A percentile compares a stretch with the other conserved stretches of the same genome.
phyloP scores from a whole-genome alignment of 2,329 filamentous ascomycete genomes.

The Trichoderma simmonsii region DNA sequence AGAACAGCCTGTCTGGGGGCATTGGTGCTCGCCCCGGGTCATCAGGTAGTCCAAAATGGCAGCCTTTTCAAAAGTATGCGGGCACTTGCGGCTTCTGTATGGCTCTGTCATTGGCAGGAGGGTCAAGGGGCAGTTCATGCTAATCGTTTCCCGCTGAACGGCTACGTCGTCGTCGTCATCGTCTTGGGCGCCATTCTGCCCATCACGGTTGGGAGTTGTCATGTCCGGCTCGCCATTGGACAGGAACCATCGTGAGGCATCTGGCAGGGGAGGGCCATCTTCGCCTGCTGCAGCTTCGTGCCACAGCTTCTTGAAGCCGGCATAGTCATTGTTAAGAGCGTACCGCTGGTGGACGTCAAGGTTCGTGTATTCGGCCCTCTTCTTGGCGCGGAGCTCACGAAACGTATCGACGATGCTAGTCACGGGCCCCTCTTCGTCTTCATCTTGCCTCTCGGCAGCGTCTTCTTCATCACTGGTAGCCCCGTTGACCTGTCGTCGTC shows the following conservation, averaged over 20 bases:
- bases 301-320: constrained; percentile 56
- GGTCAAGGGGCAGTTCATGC: constrained; percentile 68
- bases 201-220: constrained; percentile 22
- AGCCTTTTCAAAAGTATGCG: constrained; percentile 67
- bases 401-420: constrained; percentile 34
- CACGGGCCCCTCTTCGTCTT: constrained; percentile 25
- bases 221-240: constrained; percentile 43
- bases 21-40: constrained; percentile 45
- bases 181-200: constrained; percentile 25
- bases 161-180: constrained; percentile 66
- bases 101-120: constrained; percentile 63
- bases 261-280: constrained; percentile 49
- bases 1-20: constrained; percentile 64
- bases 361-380: constrained; percentile 41
- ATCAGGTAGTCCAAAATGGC: constrained; percentile 58
- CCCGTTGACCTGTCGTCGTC: constrained; percentile 15
- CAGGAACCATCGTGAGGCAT: constrained; percentile 54
- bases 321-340: constrained; percentile 56
- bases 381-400: constrained; percentile 35
- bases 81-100: constrained; percentile 63
- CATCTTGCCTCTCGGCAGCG: constrained; percentile 26
- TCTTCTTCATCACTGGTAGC: constrained; percentile 17
- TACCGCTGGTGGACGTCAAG: constrained; percentile 48
- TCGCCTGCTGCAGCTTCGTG: constrained; percentile 51
- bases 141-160: constrained; percentile 60